Conservation (phyloP, 2,329 filamentous ascomycete species). For the Nothopassalora personata region DNA sequence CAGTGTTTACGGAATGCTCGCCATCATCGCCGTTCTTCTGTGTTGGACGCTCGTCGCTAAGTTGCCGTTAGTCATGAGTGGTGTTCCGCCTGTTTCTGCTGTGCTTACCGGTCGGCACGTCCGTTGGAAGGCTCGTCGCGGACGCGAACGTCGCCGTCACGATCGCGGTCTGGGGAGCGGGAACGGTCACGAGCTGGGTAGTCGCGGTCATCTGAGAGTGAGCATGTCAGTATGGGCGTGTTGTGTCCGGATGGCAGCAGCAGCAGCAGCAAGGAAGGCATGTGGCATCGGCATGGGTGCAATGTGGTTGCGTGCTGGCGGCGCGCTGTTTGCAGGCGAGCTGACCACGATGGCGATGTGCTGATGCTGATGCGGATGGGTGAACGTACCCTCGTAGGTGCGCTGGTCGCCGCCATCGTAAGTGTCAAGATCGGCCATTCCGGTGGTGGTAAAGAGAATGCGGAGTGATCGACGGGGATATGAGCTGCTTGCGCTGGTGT, state of each 20-base stretch:
- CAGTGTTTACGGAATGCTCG: conserved; percentile 79
- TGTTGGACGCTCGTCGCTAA: conserved; percentile 43
- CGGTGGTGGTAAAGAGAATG: not conserved
- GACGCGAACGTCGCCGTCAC: conserved; percentile 43
- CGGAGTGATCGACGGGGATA: not conserved
- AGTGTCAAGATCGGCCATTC: conserved; percentile 50
- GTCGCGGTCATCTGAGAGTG: conserved; percentile 50
- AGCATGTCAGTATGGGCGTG: conserved; percentile 10
- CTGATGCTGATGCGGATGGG: conserved; percentile 4
- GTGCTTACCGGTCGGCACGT: conserved; percentile 49
- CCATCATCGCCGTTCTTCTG: conserved; percentile 45
- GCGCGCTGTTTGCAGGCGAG: conserved; percentile 8
- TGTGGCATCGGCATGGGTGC: not conserved
- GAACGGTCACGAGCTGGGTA: conserved; percentile 59
- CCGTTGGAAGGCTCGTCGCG: conserved; percentile 62
- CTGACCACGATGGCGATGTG: not conserved
- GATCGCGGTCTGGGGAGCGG: conserved; percentile 50
- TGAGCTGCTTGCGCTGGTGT: not conserved
- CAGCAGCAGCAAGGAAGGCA: not conserved
- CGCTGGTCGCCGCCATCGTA: conserved; percentile 59
- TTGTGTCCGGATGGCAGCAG: not conserved
- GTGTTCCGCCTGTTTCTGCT: conserved; percentile 7
- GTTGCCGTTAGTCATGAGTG: conserved; percentile 19
- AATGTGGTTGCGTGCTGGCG: not conserved
- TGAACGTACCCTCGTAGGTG: conserved; percentile 58